Conservation (phyloP, 345 rosid genomes). For the Eucalyptus victrix region DNA sequence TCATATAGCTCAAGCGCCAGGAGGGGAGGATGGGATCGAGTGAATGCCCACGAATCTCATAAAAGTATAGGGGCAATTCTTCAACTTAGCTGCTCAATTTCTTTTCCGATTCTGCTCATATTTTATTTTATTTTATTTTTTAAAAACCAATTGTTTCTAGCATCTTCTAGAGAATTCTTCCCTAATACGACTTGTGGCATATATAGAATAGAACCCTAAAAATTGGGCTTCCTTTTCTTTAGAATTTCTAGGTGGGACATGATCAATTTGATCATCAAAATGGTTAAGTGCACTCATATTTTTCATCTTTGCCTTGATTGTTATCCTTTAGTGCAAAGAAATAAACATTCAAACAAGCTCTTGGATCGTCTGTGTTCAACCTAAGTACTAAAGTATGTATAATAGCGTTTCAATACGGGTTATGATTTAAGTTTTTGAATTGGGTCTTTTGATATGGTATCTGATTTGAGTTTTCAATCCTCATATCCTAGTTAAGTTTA, state of each 20-base stretch:
- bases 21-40: not conserved
- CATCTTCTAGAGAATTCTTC: not conserved
- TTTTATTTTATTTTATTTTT: too few relatives aligned
- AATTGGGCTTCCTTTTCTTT: not conserved
- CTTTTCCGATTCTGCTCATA: not conserved
- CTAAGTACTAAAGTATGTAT: not conserved
- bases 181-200: not conserved
- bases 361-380: not conserved
- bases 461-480: not conserved
- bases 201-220: not conserved
- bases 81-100: not conserved
- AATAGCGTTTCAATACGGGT: not conserved
- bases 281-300: not conserved
- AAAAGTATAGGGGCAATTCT: not conserved
- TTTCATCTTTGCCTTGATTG: not conserved
- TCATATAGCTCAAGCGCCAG: not conserved
- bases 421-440: not conserved
- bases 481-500: not conserved
- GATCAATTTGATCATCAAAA: not conserved
- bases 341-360: not conserved
- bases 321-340: not conserved
- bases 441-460: not conserved
- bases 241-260: not conserved
- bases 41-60: not conserved
- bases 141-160: not conserved